These are phyloP conservation scores for Aspergillus intermedius DNA, from an alignment of 2,329 filamentous ascomycete genomes.

Conservation along the genomic window DNA sequence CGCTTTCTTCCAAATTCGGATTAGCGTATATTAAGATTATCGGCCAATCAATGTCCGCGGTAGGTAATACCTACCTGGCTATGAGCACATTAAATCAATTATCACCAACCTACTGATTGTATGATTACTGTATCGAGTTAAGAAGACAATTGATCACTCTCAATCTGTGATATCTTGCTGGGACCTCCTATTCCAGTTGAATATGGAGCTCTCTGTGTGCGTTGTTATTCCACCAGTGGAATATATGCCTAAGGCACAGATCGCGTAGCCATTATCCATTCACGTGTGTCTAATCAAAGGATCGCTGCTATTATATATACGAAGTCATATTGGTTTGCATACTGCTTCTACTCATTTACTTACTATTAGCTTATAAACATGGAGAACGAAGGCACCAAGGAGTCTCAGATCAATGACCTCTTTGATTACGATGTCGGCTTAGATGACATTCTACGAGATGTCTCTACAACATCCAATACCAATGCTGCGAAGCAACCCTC, in stretches of 20 bases:
- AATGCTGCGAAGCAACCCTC: constrained; percentile 15
- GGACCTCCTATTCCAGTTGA: too few species aligned
- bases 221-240: too few species aligned
- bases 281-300: too few species aligned
- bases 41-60: not conserved
- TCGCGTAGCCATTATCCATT: too few species aligned
- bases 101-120: not conserved
- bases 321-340: too few species aligned
- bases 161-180: too few species aligned
- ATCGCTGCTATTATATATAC: too few species aligned
- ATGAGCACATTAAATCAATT: not conserved
- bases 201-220: too few species aligned
- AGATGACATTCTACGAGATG: constrained; percentile 44
- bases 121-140: not conserved
- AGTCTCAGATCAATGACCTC: constrained; percentile 54
- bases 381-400: constrained; percentile 7
- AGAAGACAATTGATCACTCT: too few species aligned
- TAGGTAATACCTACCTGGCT: not conserved
- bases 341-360: not conserved
- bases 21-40: constrained; percentile 3
- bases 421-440: constrained; percentile 67
- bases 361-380: constrained; percentile 1
- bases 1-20: constrained; percentile 4
- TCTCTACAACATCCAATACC: constrained; percentile 18
- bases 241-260: too few species aligned